Conservation (phyloP, 1,139 yeast species). For the Pneumocystis wakefieldiae region DNA sequence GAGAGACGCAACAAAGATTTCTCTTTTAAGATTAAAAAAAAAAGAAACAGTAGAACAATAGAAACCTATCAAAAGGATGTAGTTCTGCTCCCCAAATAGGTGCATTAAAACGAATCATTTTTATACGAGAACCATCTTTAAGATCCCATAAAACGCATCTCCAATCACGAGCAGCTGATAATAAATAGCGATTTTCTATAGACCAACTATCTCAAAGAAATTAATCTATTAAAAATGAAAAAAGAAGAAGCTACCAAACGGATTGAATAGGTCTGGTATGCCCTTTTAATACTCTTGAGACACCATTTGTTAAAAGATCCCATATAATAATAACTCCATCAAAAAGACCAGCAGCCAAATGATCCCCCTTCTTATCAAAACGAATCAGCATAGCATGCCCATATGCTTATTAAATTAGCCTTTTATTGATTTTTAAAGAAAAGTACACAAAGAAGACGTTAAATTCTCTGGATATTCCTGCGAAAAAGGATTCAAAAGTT, state of each 20-base stretch:
- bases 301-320: conserved; percentile 55
- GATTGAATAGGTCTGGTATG: conserved; percentile 69
- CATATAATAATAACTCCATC: conserved; percentile 69
- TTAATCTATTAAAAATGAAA: not conserved
- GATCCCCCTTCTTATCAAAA: conserved; percentile 68
- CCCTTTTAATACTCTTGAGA: conserved; percentile 39
- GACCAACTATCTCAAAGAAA: conserved; percentile 43
- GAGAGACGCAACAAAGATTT: conserved; percentile 40
- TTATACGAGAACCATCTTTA: conserved; percentile 29
- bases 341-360: conserved; percentile 69
- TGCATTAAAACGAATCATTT: conserved; percentile 43
- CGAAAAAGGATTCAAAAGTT: conserved; percentile 83
- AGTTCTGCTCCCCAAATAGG: conserved; percentile 58
- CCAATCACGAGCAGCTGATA: conserved; percentile 81
- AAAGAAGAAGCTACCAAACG: conserved; percentile 22
- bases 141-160: conserved; percentile 71
- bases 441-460: conserved; percentile 37
- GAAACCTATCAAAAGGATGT: conserved; percentile 36
- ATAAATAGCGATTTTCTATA: conserved; percentile 48
- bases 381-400: conserved; percentile 65
- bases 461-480: conserved; percentile 84
- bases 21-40: conserved; percentile 20
- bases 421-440: conserved; percentile 10
- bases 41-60: conserved; percentile 1
- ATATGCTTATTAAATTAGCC: conserved; percentile 22